These are phyloP conservation scores for Onygenales sp. DNA, from an alignment of 2,329 filamentous ascomycete species.

Conservation along the genomic window DNA sequence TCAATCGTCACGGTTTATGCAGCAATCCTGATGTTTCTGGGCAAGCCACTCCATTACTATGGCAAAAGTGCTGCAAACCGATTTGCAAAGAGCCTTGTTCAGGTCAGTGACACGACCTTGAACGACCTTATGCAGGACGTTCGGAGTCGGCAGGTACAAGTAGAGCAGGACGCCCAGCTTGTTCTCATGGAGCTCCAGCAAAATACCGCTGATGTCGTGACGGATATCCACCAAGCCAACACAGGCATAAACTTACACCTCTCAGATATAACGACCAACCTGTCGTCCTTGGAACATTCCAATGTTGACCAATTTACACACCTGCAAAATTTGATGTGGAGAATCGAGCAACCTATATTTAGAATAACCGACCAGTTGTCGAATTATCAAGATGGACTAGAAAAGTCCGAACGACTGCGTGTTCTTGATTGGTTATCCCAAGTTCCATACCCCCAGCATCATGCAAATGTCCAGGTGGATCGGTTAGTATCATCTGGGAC, in stretches of 20 bases:
- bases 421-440: conserved; percentile 12
- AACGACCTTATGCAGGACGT: background rate
- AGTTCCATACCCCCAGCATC: conserved; percentile 10
- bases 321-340: background rate
- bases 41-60: conserved; percentile 7
- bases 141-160: too few relatives aligned
- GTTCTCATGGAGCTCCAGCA: background rate
- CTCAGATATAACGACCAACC: too few relatives aligned
- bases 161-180: background rate
- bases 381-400: background rate
- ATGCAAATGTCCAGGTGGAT: conserved; percentile 6
- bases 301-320: background rate
- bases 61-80: conserved; percentile 2
- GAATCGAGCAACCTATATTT: background rate
- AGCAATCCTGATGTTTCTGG: conserved; percentile 9
- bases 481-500: conserved; percentile 7
- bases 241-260: too few relatives aligned
- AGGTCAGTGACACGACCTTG: background rate
- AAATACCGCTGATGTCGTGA: background rate
- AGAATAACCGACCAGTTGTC: background rate
- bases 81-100: conserved; percentile 2
- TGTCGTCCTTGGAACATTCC: background rate
- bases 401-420: background rate
- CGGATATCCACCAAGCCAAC: background rate
- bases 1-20: conserved; percentile 7